Evolutionary conservation across 2,329 filamentous ascomycete species (phyloP).

Genomic region (Plectosphaerella cucumerina): DNA sequence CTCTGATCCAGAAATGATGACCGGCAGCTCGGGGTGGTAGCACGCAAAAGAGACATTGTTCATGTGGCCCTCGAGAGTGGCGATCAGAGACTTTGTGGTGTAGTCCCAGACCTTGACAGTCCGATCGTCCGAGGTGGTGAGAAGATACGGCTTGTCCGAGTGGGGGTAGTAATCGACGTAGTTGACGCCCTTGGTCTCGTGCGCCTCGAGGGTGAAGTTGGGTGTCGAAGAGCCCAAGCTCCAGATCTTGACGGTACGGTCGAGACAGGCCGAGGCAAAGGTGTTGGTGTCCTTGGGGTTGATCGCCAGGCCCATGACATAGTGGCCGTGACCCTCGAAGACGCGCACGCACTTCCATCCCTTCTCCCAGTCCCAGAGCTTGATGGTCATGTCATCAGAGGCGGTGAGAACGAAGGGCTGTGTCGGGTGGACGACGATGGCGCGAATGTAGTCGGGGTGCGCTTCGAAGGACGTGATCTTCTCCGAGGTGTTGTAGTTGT

Average conservation of each 20-base stretch:
- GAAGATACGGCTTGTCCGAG: constrained; percentile 76
- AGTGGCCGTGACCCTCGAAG: constrained; percentile 94
- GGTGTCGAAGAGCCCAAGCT: constrained; percentile 88
- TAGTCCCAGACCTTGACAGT: constrained; percentile 96
- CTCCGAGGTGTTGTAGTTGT: constrained; percentile 99
- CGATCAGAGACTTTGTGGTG: constrained; percentile 95
- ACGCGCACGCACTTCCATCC: constrained; percentile 96
- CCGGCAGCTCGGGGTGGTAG: constrained; percentile 93
- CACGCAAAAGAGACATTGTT: constrained; percentile 98
- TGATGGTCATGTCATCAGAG: constrained; percentile 97
- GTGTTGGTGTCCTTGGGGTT: constrained; percentile 97
- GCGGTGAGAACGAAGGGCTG: constrained; percentile 95
- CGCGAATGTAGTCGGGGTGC: constrained; percentile 96
- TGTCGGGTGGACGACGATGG: constrained; percentile 91
- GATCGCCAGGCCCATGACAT: constrained; percentile 93
- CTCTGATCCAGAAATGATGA: constrained; percentile 97
- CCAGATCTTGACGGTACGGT: constrained; percentile 98
- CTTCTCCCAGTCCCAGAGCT: constrained; percentile 99
- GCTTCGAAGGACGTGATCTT: constrained; percentile 97
- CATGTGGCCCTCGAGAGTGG: constrained; percentile 92
- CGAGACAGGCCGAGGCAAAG: constrained; percentile 89
- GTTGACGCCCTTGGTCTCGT: constrained; percentile 97
- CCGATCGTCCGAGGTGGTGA: constrained; percentile 87
- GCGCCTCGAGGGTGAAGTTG: constrained; percentile 95
- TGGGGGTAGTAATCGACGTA: constrained; percentile 87